phyloP scores from a whole-genome alignment of 108 stramenopile genomes.

The Craspedostauros australis region DNA sequence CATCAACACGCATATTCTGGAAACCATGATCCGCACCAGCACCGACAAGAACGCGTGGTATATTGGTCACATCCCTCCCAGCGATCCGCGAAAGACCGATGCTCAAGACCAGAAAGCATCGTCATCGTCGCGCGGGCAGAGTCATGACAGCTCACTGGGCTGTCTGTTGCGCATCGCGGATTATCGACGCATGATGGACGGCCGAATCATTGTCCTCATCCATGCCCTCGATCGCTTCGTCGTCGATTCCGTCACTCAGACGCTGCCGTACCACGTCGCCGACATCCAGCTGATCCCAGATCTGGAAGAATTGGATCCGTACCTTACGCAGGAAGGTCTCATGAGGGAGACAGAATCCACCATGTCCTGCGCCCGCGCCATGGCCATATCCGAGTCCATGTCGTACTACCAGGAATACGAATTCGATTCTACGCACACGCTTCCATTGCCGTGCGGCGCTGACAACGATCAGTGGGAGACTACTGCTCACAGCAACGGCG shows the following conservation, averaged over 20 bases:
- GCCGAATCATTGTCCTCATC: constrained; percentile 53
- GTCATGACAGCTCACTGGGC: too few relatives aligned
- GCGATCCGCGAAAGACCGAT: too few relatives aligned
- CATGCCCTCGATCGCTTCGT: constrained; percentile 74
- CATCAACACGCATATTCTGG: too few relatives aligned
- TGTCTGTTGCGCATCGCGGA: constrained; percentile 60
- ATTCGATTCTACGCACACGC: too few relatives aligned
- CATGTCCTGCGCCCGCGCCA: constrained; percentile 22
- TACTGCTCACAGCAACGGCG: too few relatives aligned
- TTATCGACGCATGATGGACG: constrained; percentile 63
- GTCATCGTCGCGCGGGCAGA: background rate
- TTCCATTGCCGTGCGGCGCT: too few relatives aligned
- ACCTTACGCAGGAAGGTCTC: too few relatives aligned
- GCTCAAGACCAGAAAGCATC: constrained; percentile 7
- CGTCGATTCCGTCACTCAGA: constrained; percentile 42
- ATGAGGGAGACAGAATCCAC: background rate
- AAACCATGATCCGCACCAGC: too few relatives aligned
- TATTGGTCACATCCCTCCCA: too few relatives aligned
- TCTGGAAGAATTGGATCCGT: constrained; percentile 43
- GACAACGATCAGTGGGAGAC: too few relatives aligned
- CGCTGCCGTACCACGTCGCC: constrained; percentile 54
- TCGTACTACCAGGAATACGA: constrained; percentile 54
- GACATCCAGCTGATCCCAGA: constrained; percentile 66
- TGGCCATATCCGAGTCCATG: constrained; percentile 50
- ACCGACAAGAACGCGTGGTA: too few relatives aligned